Base-by-base conservation (phyloP, 495 filamentous ascomycete genomes). In the Pseudevernia furfuracea region DNA sequence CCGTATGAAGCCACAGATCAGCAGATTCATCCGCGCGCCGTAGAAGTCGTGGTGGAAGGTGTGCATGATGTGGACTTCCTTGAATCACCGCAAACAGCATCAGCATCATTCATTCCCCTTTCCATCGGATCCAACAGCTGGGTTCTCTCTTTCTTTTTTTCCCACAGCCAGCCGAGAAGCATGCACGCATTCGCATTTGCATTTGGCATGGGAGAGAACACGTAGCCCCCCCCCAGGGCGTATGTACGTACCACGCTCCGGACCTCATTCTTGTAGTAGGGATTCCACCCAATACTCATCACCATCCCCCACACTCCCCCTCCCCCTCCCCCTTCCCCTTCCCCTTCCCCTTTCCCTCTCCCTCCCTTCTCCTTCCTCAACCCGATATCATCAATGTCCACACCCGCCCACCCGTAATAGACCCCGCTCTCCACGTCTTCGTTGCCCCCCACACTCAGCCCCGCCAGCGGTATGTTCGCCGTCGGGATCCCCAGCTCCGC, bases 221-320 rank as follows among this genome's bases (percentile, higher is more conserved):
- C 63, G 39, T 17, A 44, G 38, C 30, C n/a, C n/a, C n/a, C n/a
- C n/a, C n/a, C n/a, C n/a, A n/a, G n/a, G n/a, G n/a, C n/a, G n/a
- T n/a, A 43, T 48, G 60, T n/a, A 76, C 77, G 36, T 74, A 82
- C 81, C 69, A 93, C 89, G 46, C 83, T 87, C 25, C 90, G 82
- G 46, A 87, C 84, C 30, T 82, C 82, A 74, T 97, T 96, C 73
- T 91, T 92, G 78, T 95, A 96, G 75, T 90, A 95, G 0, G 92
- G 91, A 71, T 96, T 96, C 80, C 89, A 96, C n/a, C 93, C 92
- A 59, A 98, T 93, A 44, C 84, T 89, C 87, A 98, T 86, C 58
- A 96, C 93, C 78, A 96, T 95, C 0, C 90, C 90, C 74, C 87
- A 89, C 25, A 96, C 77, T 49, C 74, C 76, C 44, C 77, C 76